phyloP scores from a whole-genome alignment of 225 moss, liverwort and hornwort genomes.

The Bryum argenteum region DNA sequence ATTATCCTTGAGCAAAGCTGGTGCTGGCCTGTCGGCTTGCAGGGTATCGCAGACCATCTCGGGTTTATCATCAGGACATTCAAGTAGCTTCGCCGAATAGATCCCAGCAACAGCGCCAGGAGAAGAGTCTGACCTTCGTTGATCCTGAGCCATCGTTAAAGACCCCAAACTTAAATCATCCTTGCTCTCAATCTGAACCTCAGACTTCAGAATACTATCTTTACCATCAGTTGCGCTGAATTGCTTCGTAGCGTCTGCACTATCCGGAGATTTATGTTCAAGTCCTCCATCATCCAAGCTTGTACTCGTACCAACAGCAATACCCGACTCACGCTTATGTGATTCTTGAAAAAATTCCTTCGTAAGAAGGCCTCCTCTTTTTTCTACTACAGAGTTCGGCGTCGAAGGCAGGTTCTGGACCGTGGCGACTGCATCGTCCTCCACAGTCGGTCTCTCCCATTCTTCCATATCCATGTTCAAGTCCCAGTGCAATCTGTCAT shows the following conservation, averaged over 20 bases:
- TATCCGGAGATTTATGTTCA: slow-evolving; percentile 36
- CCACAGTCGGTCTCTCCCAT: slow-evolving; percentile 84
- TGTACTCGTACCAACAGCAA: slow-evolving; percentile 27
- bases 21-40: slow-evolving; percentile 11
- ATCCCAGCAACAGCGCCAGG: slow-evolving; percentile 15
- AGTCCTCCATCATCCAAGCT: slow-evolving; percentile 30
- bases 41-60: slow-evolving; percentile 21
- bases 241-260: slow-evolving; percentile 20
- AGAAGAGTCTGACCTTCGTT: slow-evolving; percentile 28
- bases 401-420: slow-evolving; percentile 26
- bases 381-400: slow-evolving; percentile 31
- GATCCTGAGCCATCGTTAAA: slow-evolving; percentile 33
- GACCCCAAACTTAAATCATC: slow-evolving; percentile 30
- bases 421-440: slow-evolving; percentile 31
- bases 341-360: slow-evolving; percentile 24
- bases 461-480: slow-evolving; percentile 99
- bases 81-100: slow-evolving; percentile 16
- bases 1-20: slow-evolving; percentile 30
- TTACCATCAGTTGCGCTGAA: slow-evolving; percentile 12
- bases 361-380: slow-evolving; percentile 7
- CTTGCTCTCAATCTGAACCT: slow-evolving; percentile 33
- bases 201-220: slow-evolving; percentile 30
- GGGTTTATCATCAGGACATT: slow-evolving; percentile 14
- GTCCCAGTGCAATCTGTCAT: slow-evolving; percentile 96
- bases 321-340: slow-evolving; percentile 21